Evolutionary conservation across 352 stramenopile genomes (phyloP), one percentile per base, ranked within the genome.

Genomic region (Globisporangium acanthophoron): DNA sequence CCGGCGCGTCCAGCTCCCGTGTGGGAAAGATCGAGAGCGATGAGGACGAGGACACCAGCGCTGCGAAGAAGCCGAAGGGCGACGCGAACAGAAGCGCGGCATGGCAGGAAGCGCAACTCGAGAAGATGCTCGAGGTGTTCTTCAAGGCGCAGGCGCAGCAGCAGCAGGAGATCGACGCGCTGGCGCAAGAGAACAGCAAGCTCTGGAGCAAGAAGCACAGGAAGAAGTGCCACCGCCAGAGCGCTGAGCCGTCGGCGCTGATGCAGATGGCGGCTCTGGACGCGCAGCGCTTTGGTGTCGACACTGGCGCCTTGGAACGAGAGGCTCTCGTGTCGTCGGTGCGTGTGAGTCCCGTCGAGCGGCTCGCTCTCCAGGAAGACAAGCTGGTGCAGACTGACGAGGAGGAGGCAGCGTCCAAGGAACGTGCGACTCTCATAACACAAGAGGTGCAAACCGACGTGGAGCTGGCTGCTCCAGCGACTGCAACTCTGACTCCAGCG

Each of bases 111-210:
- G 69, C 76, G 35, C 59, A 60, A n/a, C 61, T 86, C n/a, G 72
- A 83, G 48, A 78, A 80, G 13, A 61, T 90, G 46, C 70, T 88
- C 56, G 72, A 87, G 27, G 80, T 78, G 0, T 84, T 88, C 31
- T 58, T 92, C 37, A 67, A 69, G 13, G 67, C 71, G 7, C 78
- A 88, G 53, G 59, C 73, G 1, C 70, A 85, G 33, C 87, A 85
- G 37, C 82, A 89, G 27, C 72, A 87, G 9, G 76, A 87, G 46
- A 78, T 88, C 39, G 72, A 84, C 31, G 60, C 67, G 0, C 47
- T 90, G 0, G 74, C 81, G 35, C 70, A 80, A 27, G 66, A 87
- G n/a, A 89, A 88, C 37, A 73, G 60, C 16, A 85, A 85, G 31
- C 57, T 90, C 16, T 68, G 67, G 54, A 69, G 55, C 16, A 85